phyloP scores from a whole-genome alignment of 108 stramenopile species.

The Pseudonitzschia delicatissima region DNA sequence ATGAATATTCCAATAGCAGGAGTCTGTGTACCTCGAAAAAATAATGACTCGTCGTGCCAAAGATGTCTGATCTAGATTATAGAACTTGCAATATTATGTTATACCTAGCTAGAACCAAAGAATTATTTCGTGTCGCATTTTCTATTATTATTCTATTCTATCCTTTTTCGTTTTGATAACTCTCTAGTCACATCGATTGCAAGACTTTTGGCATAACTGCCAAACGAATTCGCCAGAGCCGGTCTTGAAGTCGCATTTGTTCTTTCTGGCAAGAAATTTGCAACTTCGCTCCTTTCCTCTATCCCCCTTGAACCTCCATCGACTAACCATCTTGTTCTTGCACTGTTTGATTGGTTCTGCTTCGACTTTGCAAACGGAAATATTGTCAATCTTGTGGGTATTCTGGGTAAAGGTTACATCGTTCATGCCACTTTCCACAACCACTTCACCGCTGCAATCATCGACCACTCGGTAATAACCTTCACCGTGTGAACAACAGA shows the following conservation, averaged over 20 bases:
- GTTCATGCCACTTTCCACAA: neutral
- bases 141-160: too few relatives aligned
- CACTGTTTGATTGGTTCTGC: neutral
- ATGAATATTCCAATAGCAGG: too few relatives aligned
- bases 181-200: neutral
- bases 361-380: neutral
- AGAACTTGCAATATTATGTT: too few relatives aligned
- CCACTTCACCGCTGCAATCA: neutral
- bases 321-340: neutral
- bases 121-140: too few relatives aligned
- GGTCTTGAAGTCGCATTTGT: neutral
- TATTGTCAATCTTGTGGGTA: neutral
- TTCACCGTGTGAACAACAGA: neutral
- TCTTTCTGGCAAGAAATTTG: neutral
- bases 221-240: neutral
- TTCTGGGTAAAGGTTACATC: neutral
- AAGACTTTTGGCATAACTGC: neutral
- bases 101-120: too few relatives aligned
- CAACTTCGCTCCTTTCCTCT: neutral
- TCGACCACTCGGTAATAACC: neutral
- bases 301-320: neutral
- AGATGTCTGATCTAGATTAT: too few relatives aligned
- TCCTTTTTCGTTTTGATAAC: too few relatives aligned
- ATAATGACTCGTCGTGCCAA: too few relatives aligned
- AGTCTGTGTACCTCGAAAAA: too few relatives aligned